Base-by-base conservation (phyloP, 306 rosid species). In the Gynostemma pentaphyllum region DNA sequence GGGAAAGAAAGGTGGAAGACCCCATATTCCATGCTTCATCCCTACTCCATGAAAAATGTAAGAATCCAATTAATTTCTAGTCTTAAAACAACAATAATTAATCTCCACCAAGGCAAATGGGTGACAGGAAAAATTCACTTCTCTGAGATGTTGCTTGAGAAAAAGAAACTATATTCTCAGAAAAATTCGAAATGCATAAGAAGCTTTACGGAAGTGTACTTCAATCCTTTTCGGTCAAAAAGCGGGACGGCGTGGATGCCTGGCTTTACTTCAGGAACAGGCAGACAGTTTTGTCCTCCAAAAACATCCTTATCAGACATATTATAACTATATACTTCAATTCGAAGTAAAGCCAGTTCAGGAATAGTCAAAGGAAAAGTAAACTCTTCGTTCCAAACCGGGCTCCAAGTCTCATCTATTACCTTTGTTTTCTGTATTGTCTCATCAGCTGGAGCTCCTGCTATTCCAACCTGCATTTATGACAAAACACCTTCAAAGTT, bases 201-300 rank as follows among this genome's bases (percentile, higher is more conserved):
- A 62, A 85, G 88, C 84, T 68, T 88, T 34, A 92, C 96, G 57
- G 79, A 68, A 41, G 70, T 80, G 39, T 66, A 67, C 70, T 81
- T 75, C 40, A 71, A 75, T 0, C 96, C 94, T 79, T 82, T 88
- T 15, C 80, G 16, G 74, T 81, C 82, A 66, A 72, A 71, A 9
- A 92, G 68, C n/a, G 98, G 75, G 41, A 92, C 71, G 15, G 87
- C 70, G 27, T 91, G 80, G 64, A 92, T 75, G 9, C 99, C 96
- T 1, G 78, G 54, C 60, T 61, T 81, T 0, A 92, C 71, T 68
- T 88, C 96, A 28, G 83, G 48, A 46, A 88, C 34, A 1, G 99
- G 99, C 62, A 92, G 68, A 78, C 96, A 88, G 48, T 84, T 73
- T 70, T 88, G 96, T 39, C 98, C 98, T 0, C 94, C 96, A 67